These are phyloP conservation scores for Candida hispaniensis DNA, from an alignment of 805 yeast genomes.

Conservation along the genomic window DNA sequence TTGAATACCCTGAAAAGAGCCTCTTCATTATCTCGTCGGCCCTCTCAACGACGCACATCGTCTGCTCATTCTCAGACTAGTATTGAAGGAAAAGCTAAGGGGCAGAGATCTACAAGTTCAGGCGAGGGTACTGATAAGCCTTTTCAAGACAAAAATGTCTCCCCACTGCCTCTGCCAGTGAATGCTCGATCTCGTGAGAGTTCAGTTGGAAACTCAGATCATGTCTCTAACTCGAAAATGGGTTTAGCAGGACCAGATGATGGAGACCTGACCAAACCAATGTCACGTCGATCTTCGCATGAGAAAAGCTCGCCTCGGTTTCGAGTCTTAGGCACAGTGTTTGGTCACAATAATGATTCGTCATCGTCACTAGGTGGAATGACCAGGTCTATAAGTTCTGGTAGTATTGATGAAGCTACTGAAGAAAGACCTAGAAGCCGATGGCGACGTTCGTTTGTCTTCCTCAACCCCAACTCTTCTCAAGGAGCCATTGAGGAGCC, in stretches of 20 bases:
- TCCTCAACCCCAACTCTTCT: slow-evolving; percentile 14
- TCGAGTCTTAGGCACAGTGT: slow-evolving; percentile 15
- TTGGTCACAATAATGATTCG: slow-evolving; percentile 14
- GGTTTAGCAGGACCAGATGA: slow-evolving; percentile 6
- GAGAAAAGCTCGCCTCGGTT: slow-evolving; percentile 14
- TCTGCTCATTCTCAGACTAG: slow-evolving; percentile 12
- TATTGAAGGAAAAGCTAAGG: too few relatives aligned
- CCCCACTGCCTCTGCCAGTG: too few relatives aligned
- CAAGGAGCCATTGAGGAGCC: slow-evolving; percentile 13
- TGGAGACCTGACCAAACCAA: background rate
- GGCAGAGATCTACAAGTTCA: too few relatives aligned
- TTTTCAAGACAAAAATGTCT: too few relatives aligned
- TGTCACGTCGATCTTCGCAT: slow-evolving; percentile 11
- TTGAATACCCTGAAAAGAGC: slow-evolving; percentile 14
- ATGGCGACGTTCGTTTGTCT: slow-evolving; percentile 15
- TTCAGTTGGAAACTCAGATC: slow-evolving; percentile 28
- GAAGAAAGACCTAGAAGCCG: slow-evolving; percentile 15
- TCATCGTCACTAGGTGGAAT: slow-evolving; percentile 10
- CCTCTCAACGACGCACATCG: slow-evolving; percentile 9
- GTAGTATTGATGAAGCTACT: slow-evolving; percentile 7
- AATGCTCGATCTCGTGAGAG: too few relatives aligned
- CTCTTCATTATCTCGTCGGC: slow-evolving; percentile 14
- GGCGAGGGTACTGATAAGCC: too few relatives aligned
- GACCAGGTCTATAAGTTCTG: slow-evolving; percentile 13
- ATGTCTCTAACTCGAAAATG: too few relatives aligned